Base-by-base conservation (phyloP, 176 grass and related monocot species). In the Luzula sylvatica region DNA sequence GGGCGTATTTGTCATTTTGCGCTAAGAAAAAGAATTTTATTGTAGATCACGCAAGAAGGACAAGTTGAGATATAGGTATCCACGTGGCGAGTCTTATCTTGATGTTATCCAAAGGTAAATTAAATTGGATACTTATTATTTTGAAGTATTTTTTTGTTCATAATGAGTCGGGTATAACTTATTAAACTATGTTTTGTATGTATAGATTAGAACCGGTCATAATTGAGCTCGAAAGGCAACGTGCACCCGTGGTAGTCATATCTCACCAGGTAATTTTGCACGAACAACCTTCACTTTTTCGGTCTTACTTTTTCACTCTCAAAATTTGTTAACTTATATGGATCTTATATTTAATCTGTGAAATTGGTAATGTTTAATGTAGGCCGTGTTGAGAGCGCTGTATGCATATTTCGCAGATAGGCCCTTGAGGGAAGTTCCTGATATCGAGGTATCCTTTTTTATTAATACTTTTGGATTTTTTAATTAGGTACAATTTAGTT, bases 41-140 rank as follows among this genome's bases (percentile, higher is more conserved):
- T 69, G 32, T 73, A 96, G 92, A 73, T 89, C 81, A 16, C 85
- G 92, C 20, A 74, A 77, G 56, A 98, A 98, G 65, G 92, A 98
- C 57, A 98, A 98, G 66, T 78, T 98, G 43, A 86, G 85, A 82
- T 98, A 98, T 64, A 84, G 85, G 12, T 98, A 98, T 28, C 92
- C 92, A 6, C 84, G 85, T 44, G 92, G 92, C 69, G 92, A 98
- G 58, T 98, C 92, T 56, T 98, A 90, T 56, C 81, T 98, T 15
- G 92, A 98, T 50, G 81, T 98, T 58, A 98, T 98, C 65, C 92
- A 98, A 69, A 98, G 92, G 92, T 90, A 48, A 52, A 54, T 49
- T 50, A 25, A 61, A 35, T 65, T 7, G 5, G 20, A 9, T 19
- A 35, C 54, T 55, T 38, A 58, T 56, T 9, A 11, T 15, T 69